Percentiles rank a stretch among this genome's conserved stretches.
phyloP scores from a whole-genome alignment of 176 grass and related monocot genomes.

The Cocos nucifera region DNA sequence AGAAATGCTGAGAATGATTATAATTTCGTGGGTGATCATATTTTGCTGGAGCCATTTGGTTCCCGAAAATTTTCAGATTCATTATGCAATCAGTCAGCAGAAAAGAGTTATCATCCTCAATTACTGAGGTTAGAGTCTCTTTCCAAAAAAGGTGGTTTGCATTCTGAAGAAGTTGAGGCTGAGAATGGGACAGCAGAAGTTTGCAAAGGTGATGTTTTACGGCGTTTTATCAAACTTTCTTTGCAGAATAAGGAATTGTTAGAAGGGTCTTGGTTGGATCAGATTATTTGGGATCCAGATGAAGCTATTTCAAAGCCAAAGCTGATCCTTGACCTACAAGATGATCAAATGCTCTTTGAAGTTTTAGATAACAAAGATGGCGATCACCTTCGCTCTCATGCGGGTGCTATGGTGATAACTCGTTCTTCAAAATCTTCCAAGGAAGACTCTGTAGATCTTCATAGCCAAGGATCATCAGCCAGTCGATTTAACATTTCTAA shows the following conservation, averaged over 20 bases:
- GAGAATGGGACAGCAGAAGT: constrained; percentile 23
- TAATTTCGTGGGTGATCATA: constrained; percentile 17
- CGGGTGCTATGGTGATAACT: constrained; percentile 73
- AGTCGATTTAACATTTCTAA: constrained; percentile 85
- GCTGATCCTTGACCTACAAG: constrained; percentile 88
- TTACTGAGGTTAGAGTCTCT: constrained; percentile 19
- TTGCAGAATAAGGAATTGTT: constrained; percentile 71
- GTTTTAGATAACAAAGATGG: constrained; percentile 66
- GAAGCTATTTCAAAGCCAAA: constrained; percentile 62
- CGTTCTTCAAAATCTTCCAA: constrained; percentile 42
- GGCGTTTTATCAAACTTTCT: constrained; percentile 49
- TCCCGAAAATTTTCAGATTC: constrained; percentile 40
- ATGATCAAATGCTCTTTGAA: constrained; percentile 98
- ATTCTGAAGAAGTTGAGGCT: constrained; percentile 18
- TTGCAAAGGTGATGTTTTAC: constrained; percentile 31
- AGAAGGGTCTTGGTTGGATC: constrained; percentile 78
- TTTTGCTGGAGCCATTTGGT: constrained; percentile 25
- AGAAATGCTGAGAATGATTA: constrained; percentile 18
- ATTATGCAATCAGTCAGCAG: constrained; percentile 21
- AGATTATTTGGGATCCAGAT: constrained; percentile 73
- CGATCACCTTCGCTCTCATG: constrained; percentile 74
- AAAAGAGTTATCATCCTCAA: constrained; percentile 14
- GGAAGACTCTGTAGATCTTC: constrained; percentile 43
- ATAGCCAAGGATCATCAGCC: constrained; percentile 38
- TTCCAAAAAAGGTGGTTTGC: constrained; percentile 25